Percentiles rank a stretch among this genome's conserved stretches.
Evolutionary conservation across 1,284 basidiomycete species (phyloP).

Genomic region (Amylostereum areolatum): DNA sequence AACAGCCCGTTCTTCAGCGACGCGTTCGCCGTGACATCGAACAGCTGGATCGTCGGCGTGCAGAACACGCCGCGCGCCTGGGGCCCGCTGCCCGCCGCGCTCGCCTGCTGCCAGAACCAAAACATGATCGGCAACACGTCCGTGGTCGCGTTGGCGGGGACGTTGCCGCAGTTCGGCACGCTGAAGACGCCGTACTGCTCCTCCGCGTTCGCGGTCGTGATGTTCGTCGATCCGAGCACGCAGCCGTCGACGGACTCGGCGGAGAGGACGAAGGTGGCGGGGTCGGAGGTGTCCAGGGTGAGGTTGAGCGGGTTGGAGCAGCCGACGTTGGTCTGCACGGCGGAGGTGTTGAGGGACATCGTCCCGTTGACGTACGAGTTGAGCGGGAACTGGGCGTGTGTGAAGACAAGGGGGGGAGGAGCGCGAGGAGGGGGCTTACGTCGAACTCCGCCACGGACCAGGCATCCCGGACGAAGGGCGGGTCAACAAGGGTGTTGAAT

Average conservation of each 20-base stretch:
- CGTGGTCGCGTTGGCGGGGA: constrained; percentile 17
- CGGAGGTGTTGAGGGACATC: constrained; percentile 46
- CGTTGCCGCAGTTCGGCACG: constrained; percentile 27
- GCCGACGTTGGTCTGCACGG: constrained; percentile 39
- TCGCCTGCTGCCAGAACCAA: constrained; percentile 43
- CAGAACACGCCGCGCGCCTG: constrained; percentile 52
- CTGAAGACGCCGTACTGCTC: constrained; percentile 43
- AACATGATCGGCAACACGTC: constrained; percentile 54
- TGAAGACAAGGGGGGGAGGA: background rate
- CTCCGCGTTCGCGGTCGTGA: constrained; percentile 31
- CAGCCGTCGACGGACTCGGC: constrained; percentile 43
- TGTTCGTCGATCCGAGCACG: constrained; percentile 22
- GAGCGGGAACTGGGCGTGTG: constrained; percentile 30
- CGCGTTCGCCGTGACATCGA: constrained; percentile 36
- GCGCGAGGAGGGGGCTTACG: constrained; percentile 22
- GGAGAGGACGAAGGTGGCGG: constrained; percentile 26
- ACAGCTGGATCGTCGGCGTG: constrained; percentile 38
- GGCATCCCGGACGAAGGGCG: constrained; percentile 40
- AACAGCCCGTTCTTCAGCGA: constrained; percentile 38
- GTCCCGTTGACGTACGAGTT: constrained; percentile 42
- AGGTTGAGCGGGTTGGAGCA: constrained; percentile 36
- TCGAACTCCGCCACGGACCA: constrained; percentile 49
- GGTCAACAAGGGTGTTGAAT: constrained; percentile 40
- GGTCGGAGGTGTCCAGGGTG: constrained; percentile 16
- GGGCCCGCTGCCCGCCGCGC: constrained; percentile 19